A percentile compares a stretch with the other conserved stretches of the same genome.
These are phyloP conservation scores for Eucalyptus victrix DNA, from an alignment of 345 rosid genomes.

Conservation along the genomic window DNA sequence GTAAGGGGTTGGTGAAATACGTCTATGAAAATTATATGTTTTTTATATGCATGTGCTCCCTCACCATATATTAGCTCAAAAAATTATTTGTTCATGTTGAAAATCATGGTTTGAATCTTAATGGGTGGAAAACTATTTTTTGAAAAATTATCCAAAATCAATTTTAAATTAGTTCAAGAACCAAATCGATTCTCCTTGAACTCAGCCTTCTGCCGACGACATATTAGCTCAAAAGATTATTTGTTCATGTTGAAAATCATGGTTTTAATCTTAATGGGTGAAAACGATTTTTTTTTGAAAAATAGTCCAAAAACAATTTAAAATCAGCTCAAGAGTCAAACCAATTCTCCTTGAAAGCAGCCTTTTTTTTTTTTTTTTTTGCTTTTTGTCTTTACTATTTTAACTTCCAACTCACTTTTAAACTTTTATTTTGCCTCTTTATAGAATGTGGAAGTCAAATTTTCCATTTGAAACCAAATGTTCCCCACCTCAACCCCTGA, in stretches of 20 bases:
- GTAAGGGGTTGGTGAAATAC: fast-evolving
- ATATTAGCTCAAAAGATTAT: not conserved
- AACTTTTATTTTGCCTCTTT: no score
- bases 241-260: not conserved
- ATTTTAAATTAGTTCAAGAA: not conserved
- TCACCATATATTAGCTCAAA: not conserved
- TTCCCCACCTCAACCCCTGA: no score
- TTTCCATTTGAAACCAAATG: no score
- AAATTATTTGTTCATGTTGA: not conserved
- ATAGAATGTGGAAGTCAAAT: no score
- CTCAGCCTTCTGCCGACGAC: fast-evolving
- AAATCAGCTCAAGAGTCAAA: not conserved
- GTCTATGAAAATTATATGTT: not conserved
- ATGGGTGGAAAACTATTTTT: not conserved
- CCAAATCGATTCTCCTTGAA: not conserved
- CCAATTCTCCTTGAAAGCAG: fast-evolving
- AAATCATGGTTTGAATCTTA: not conserved
- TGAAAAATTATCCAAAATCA: not conserved
- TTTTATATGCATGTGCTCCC: not conserved
- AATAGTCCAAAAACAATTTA: not conserved
- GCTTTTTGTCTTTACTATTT: no score
- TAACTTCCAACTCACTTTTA: no score
- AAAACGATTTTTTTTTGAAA: not conserved
- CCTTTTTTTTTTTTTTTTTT: no score
- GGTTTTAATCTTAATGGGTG: not conserved